Conservation (phyloP, 495 filamentous ascomycete species). For the Massariosphaeria phaeospora region DNA sequence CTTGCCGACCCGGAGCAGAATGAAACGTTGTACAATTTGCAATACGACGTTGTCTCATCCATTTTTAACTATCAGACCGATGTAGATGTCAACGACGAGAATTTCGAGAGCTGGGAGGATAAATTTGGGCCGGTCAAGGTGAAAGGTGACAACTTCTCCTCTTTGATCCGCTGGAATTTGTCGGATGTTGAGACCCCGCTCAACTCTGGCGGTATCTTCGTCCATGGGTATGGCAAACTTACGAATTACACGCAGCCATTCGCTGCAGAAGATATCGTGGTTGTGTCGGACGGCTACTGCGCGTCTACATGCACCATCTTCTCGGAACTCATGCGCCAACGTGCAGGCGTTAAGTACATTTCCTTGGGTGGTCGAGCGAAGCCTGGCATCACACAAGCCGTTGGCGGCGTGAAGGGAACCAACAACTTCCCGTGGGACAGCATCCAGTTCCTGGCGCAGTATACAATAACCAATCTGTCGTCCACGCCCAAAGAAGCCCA, state of each 20-base stretch:
- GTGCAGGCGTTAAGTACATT: conserved; percentile 55
- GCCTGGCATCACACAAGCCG: conserved; percentile 54
- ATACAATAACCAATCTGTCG: conserved; percentile 2
- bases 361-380: conserved; percentile 57
- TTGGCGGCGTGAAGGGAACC: conserved; percentile 56
- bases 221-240: conserved; percentile 40
- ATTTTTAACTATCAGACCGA: conserved; percentile 32
- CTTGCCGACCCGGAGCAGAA: conserved; percentile 7
- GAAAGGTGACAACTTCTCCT: conserved; percentile 30
- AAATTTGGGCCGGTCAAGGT: conserved; percentile 25
- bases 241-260: conserved; percentile 40
- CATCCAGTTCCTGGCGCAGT: conserved; percentile 24
- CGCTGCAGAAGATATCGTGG: conserved; percentile 35
- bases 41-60: conserved; percentile 22
- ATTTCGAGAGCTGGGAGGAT: conserved; percentile 26
- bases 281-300: conserved; percentile 56
- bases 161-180: conserved; percentile 32
- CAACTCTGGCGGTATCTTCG: conserved; percentile 31
- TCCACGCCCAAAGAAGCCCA: conserved; percentile 6
- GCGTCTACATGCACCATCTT: conserved; percentile 61
- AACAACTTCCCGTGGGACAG: conserved; percentile 19
- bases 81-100: conserved; percentile 13
- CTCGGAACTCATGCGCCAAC: conserved; percentile 51
- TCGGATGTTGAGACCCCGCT: conserved; percentile 28
- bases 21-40: conserved; percentile 14